phyloP scores from a whole-genome alignment of 176 grass and related monocot genomes.

The Lolium perenne region DNA sequence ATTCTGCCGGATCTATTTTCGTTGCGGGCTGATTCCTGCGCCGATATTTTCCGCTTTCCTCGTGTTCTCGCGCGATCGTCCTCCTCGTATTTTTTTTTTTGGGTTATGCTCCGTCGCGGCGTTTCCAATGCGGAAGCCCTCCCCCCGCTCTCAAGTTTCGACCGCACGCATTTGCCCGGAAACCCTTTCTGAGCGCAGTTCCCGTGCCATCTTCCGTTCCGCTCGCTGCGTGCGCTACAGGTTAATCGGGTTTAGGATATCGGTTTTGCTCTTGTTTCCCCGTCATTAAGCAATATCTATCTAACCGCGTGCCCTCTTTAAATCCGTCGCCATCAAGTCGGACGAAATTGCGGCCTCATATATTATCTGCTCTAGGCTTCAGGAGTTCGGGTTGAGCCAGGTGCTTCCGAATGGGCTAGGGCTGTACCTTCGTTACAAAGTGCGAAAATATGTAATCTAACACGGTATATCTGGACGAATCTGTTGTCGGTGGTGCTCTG shows the following conservation, averaged over 20 bases:
- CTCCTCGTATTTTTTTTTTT: no score
- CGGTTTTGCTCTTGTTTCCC: background rate
- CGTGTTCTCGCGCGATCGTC: background rate
- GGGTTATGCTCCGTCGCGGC: no score
- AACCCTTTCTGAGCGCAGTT: no score
- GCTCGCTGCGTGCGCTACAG: no score
- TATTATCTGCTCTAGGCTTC: background rate
- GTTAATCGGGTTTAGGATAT: background rate
- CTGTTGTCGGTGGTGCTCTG: background rate
- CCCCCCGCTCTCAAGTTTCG: no score
- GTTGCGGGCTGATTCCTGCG: slow-evolving; percentile 8
- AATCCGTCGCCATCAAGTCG: background rate
- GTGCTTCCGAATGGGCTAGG: background rate
- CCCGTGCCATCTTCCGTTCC: no score
- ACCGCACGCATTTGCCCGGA: no score
- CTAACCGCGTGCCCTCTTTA: background rate
- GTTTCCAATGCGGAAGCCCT: no score
- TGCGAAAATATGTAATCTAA: no score
- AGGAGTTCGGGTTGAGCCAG: background rate
- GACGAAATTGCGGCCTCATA: background rate
- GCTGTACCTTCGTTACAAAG: background rate
- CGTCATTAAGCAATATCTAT: background rate
- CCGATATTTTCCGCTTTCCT: background rate
- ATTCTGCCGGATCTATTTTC: slow-evolving; percentile 37
- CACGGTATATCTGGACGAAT: background rate